Percentiles rank a stretch among this genome's conserved stretches.
These are phyloP conservation scores for Beauveria scarabaeidicola DNA, from an alignment of 2,329 filamentous ascomycete genomes.

Conservation along the genomic window DNA sequence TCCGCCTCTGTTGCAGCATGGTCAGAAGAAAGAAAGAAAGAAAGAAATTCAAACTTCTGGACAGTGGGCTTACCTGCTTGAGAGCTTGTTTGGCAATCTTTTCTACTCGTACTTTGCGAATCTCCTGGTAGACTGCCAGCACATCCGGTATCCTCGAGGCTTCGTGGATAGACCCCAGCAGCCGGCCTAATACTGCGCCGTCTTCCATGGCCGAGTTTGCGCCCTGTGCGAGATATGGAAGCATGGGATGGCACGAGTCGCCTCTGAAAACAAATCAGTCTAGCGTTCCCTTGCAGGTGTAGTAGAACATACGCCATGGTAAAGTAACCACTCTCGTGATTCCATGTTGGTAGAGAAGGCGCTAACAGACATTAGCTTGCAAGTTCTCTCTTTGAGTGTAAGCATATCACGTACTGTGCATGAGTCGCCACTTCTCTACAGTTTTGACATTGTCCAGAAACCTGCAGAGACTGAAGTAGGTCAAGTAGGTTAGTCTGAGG, in stretches of 20 bases:
- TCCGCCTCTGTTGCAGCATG: background rate
- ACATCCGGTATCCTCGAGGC: slow-evolving; percentile 38
- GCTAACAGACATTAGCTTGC: slow-evolving; percentile 26
- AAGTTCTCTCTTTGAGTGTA: background rate
- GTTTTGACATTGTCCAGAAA: slow-evolving; percentile 38
- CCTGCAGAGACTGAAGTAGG: slow-evolving; percentile 19
- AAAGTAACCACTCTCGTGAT: background rate
- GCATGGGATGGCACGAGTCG: slow-evolving; percentile 56
- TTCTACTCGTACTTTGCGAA: slow-evolving; percentile 40
- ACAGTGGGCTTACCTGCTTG: slow-evolving; percentile 23
- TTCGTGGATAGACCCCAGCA: slow-evolving; percentile 42
- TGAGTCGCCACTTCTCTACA: slow-evolving; percentile 58
- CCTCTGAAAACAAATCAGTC: slow-evolving; percentile 28
- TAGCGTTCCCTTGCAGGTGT: background rate
- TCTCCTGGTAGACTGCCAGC: slow-evolving; percentile 34
- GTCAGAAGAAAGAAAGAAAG: background rate
- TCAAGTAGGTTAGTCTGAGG: background rate
- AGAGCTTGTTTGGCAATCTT: slow-evolving; percentile 56
- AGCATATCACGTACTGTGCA: slow-evolving; percentile 33
- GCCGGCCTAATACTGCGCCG: slow-evolving; percentile 52
- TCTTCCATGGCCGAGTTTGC: slow-evolving; percentile 62
- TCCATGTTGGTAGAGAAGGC: slow-evolving; percentile 8
- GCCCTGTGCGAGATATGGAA: slow-evolving; percentile 56
- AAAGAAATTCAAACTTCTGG: background rate
- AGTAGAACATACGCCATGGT: background rate